Base-by-base conservation (phyloP, 148 eudicot species). In the Vaccinium corymbosum region DNA sequence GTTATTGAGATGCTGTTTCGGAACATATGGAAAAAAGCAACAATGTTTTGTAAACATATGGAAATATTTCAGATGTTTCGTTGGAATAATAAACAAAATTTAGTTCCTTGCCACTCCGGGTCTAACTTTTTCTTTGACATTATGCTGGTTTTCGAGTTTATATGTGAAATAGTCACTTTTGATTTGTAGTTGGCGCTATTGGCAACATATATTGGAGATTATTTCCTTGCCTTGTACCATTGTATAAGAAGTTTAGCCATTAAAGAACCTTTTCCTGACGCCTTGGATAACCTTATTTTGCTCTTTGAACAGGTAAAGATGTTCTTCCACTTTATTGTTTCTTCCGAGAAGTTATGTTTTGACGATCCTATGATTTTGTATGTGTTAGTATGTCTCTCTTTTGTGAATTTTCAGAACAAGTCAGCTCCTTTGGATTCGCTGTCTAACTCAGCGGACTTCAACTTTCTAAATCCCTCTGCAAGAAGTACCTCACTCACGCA, bases 181-280 rank as follows among this genome's bases (percentile, higher is more conserved):
- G 77, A 14, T 81, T 84, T 85, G 90, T 90, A 94, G 99, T 93
- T 97, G 91, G 98, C 99, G 75, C 89, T 95, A 76, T 81, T 94
- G 88, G 98, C 97, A 68, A 97, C 93, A 64, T 92, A 93, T 83
- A 85, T 88, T 80, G 95, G 90, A 55, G 94, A 97, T 86, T 89
- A 94, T 78, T 97, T 93, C 86, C 93, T 94, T 85, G 97, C 99
- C 62, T 86, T 97, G 80, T 97, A 97, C 82, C 98, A 97, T 80
- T 93, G 94, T 86, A 77, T 93, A 79, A 91, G 99, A 90, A 97
- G 98, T 85, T 89, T 97, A 84, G 95, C 97, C 42, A 93, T 93
- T 57, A 90, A 94, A 90, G 98, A 97, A 86, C 98, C 99, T 59
- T 97, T 97, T 86, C 99, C 95, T 77, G 99, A 97, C 84, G 93